Evolutionary conservation across 257 asterid genomes (phyloP).

Genomic region (Nicotiana paniculata): DNA sequence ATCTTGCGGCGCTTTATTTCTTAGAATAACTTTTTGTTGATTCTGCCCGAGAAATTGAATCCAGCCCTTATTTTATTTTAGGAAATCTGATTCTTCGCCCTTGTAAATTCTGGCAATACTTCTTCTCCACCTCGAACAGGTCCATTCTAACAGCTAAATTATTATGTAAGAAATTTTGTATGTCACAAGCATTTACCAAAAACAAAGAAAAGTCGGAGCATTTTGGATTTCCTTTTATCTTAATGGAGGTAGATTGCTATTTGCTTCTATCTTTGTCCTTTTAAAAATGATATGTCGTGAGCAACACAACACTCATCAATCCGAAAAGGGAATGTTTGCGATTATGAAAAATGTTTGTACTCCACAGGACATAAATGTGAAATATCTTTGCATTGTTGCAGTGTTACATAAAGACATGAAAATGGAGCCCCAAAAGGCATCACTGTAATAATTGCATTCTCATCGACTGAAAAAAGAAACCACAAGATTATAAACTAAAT

Average conservation of each 20-base stretch:
- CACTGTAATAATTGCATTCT: not conserved
- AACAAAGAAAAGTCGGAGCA: not conserved
- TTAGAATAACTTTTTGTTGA: not conserved
- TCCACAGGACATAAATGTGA: too few relatives aligned
- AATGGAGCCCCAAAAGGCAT: not conserved
- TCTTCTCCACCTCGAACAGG: not conserved
- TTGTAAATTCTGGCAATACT: conserved; percentile 7
- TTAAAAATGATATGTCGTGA: not conserved
- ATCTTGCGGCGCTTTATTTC: conserved; percentile 2
- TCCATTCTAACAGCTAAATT: conserved; percentile 1
- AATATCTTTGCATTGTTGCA: too few relatives aligned
- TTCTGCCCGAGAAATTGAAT: not conserved
- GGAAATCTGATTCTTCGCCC: not conserved
- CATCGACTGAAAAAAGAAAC: too few relatives aligned
- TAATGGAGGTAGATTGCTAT: not conserved
- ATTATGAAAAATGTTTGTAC: not conserved
- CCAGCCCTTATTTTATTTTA: not conserved
- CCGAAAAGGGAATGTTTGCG: not conserved
- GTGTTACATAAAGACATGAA: too few relatives aligned
- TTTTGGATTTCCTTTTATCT: not conserved
- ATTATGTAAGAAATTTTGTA: conserved; percentile 1
- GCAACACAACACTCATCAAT: not conserved
- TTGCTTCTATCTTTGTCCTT: not conserved
- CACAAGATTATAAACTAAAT: too few relatives aligned
- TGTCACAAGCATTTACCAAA: not conserved